A percentile compares a stretch with the other conserved stretches of the same genome.
Evolutionary conservation across 1,284 basidiomycete species (phyloP).

Genomic region (Marasmius tenuissimus): DNA sequence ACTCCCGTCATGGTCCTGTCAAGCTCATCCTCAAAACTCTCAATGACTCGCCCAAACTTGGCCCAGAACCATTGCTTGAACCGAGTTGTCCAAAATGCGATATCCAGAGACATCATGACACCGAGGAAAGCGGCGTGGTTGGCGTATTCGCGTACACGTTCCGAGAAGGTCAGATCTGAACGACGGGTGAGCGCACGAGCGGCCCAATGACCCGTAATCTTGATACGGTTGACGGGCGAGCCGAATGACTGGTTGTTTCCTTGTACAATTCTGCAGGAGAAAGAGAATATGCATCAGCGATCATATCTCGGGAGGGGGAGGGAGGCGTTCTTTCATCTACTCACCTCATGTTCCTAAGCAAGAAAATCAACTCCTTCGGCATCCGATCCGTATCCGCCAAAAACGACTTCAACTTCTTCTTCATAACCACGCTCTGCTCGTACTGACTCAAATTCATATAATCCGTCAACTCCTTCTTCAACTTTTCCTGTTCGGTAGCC

Average conservation of each 20-base stretch:
- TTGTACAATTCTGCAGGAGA: slow-evolving; percentile 56
- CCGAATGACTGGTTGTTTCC: slow-evolving; percentile 79
- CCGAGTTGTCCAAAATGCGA: slow-evolving; percentile 56
- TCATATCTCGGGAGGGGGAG: no score
- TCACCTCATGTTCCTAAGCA: slow-evolving; percentile 80
- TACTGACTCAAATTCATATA: slow-evolving; percentile 47
- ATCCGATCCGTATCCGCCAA: slow-evolving; percentile 35
- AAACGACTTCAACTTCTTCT: slow-evolving; percentile 55
- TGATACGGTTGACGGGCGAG: slow-evolving; percentile 85
- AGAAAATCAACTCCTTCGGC: slow-evolving; percentile 80
- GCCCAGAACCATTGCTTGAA: slow-evolving; percentile 46
- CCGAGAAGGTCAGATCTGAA: slow-evolving; percentile 35
- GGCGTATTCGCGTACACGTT: slow-evolving; percentile 48
- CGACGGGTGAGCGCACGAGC: slow-evolving; percentile 52
- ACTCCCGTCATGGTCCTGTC: slow-evolving; percentile 59
- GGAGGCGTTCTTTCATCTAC: no score
- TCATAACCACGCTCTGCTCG: slow-evolving; percentile 64
- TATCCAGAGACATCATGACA: slow-evolving; percentile 55
- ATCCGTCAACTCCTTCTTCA: slow-evolving; percentile 30
- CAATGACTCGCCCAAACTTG: slow-evolving; percentile 19
- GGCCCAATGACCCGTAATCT: slow-evolving; percentile 77
- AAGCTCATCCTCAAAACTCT: slow-evolving; percentile 65
- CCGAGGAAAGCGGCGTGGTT: slow-evolving; percentile 53
- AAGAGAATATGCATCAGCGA: not conserved
- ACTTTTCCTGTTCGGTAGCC: slow-evolving; percentile 17